Conservation (phyloP, 768 basidiomycete genomes). For the Omphalotus guepiniiformis region DNA sequence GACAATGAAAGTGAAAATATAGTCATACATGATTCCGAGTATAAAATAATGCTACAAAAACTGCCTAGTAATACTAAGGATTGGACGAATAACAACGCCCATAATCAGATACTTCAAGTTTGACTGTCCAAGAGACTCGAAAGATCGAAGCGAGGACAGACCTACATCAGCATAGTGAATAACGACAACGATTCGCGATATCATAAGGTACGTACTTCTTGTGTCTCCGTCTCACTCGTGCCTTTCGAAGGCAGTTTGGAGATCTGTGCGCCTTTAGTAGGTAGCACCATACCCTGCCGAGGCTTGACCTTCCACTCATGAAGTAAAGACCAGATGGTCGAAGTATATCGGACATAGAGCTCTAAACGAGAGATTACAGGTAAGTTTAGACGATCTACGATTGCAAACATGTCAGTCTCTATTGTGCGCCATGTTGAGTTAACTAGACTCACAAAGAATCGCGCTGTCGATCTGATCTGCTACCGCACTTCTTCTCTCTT, state of each 20-base stretch:
- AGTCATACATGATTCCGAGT: too few species aligned
- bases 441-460: conserved; percentile 62
- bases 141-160: conserved; percentile 53
- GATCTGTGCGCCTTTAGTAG: conserved; percentile 25
- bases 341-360: conserved; percentile 59
- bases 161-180: conserved; percentile 23
- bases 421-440: background rate
- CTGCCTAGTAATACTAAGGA: too few species aligned
- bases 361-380: conserved; percentile 60
- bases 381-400: conserved; percentile 13
- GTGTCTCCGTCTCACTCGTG: conserved; percentile 8
- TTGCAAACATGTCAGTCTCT: conserved; percentile 33
- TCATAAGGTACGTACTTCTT: background rate
- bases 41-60: too few species aligned
- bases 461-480: conserved; percentile 88
- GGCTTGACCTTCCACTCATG: conserved; percentile 45
- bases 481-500: conserved; percentile 72
- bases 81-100: too few species aligned
- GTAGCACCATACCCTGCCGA: conserved; percentile 44
- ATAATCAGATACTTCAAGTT: conserved; percentile 30
- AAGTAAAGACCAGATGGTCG: conserved; percentile 54
- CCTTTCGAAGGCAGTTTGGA: conserved; percentile 15
- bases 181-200: background rate
- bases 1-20: too few species aligned
- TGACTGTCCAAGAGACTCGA: conserved; percentile 46